These are phyloP conservation scores for Tuber aestivum DNA, from an alignment of 495 filamentous ascomycete genomes.

Conservation along the genomic window DNA sequence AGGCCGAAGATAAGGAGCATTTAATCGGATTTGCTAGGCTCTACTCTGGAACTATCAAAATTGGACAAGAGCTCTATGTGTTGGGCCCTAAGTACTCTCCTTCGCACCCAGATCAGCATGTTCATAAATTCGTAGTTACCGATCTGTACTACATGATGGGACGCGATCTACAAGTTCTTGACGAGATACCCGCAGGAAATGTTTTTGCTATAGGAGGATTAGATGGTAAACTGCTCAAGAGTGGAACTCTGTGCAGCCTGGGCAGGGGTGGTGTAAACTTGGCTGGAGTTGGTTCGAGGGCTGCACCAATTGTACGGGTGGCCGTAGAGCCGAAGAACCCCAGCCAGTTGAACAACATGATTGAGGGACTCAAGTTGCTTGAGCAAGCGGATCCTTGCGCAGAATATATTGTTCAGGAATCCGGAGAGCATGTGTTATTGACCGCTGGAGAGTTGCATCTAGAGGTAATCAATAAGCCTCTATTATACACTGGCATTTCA, in stretches of 20 bases:
- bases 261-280: conserved; percentile 86
- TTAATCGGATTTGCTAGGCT: conserved; percentile 91
- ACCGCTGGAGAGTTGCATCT: conserved; percentile 93
- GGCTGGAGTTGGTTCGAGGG: conserved; percentile 71
- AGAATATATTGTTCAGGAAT: conserved; percentile 86
- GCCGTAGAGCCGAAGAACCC: conserved; percentile 87
- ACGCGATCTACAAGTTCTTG: conserved; percentile 72
- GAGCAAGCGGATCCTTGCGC: conserved; percentile 95
- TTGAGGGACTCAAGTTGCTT: conserved; percentile 75
- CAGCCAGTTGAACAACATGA: conserved; percentile 85
- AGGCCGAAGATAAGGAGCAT: conserved; percentile 66
- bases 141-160: conserved; percentile 97
- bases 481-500: not conserved
- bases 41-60: conserved; percentile 80
- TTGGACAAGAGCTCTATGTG: conserved; percentile 87
- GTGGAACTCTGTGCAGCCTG: conserved; percentile 86
- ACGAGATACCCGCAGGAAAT: conserved; percentile 82
- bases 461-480: conserved; percentile 47
- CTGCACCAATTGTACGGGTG: conserved; percentile 87
- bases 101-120: conserved; percentile 66
- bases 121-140: conserved; percentile 75
- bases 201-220: conserved; percentile 95
- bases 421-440: conserved; percentile 88
- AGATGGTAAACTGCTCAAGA: conserved; percentile 86
- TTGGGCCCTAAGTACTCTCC: conserved; percentile 88